Evolutionary conservation across 306 rosid genomes (phyloP), one percentile per base, ranked within the genome.

Genomic region (Begonia loranthoides): DNA sequence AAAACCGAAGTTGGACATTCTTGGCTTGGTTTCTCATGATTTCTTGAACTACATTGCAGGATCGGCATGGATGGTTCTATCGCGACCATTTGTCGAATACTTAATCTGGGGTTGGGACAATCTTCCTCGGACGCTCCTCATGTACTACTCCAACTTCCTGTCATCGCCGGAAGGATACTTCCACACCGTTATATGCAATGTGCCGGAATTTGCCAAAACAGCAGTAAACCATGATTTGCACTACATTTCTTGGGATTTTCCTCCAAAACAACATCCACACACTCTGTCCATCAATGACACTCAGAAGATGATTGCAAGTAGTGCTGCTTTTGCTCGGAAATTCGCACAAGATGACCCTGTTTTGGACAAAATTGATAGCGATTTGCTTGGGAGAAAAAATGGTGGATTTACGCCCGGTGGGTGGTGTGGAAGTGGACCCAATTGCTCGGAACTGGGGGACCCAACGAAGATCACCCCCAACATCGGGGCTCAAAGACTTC

Each of bases 151-250:
- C 1, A 90, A 90, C 61, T 90, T 85, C 36, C 71, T 90, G 55
- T 90, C 97, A 13, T 85, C 97, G 6, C 95, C 97, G 0, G 97
- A 90, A 64, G 97, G 95, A 60, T 90, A 90, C 65, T 90, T 90
- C 54, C 97, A 90, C 53, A 90, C 97, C 5, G 94, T 85, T 22
- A 64, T 75, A 50, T 90, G 97, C 80, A 90, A 90, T 40, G 80
- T 45, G 51, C 92, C 93, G 3, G 87, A 79, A 52, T 70, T 72
- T 4, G 83, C 83, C 5, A 82, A 69, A 48, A 90, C 87, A 12
- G 46, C 78, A 5, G 86, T 82, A 50, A 90, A 85, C 68, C 76
- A 57, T 49, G 97, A 90, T 74, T 54, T 90, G 66, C 97, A 85
- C 50, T 90, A 66, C 53, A 90, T 90, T 53, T 62, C 97, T 9